A percentile compares a stretch with the other conserved stretches of the same genome.
These are phyloP conservation scores for Stemphylium lycopersici DNA, from an alignment of 2,329 filamentous ascomycete genomes.

Conservation along the genomic window DNA sequence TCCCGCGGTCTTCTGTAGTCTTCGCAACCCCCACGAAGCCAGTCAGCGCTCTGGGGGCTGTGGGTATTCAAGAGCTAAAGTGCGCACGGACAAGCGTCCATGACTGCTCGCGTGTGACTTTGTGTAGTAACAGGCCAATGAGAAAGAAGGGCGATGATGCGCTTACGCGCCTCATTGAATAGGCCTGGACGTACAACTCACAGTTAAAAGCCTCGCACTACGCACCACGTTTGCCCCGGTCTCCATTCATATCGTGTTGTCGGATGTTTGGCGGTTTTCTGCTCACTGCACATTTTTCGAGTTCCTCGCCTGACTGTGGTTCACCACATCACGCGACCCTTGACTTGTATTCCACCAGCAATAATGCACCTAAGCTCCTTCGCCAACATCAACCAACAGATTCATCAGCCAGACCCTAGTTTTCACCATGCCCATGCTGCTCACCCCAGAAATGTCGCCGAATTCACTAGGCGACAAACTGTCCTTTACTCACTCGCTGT, in stretches of 20 bases:
- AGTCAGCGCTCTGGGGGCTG: constrained; percentile 10
- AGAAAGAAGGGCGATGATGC: constrained; percentile 17
- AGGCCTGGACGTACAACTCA: constrained; percentile 14
- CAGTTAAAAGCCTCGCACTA: constrained; percentile 18
- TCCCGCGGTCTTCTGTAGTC: constrained; percentile 1
- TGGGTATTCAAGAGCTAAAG: constrained; percentile 6
- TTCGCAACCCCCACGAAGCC: constrained; percentile 11
- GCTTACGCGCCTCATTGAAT: constrained; percentile 17
- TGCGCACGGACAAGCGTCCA: constrained; percentile 17
- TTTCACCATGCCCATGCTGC: constrained; percentile 16
- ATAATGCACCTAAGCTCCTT: constrained; percentile 19
- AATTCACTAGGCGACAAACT: constrained; percentile 2
- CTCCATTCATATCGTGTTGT: constrained; percentile 6
- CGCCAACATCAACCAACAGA: constrained; percentile 15
- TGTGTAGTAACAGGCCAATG: constrained; percentile 16
- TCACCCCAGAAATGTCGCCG: constrained; percentile 3
- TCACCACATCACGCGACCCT: constrained; percentile 20
- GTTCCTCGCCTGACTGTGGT: constrained; percentile 15
- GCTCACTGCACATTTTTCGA: constrained; percentile 4
- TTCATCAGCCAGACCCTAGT: constrained; percentile 12
- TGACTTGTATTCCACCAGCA: constrained; percentile 4
- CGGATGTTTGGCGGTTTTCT: not conserved
- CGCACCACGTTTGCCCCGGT: constrained; percentile 2
- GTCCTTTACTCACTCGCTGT: constrained; percentile 1
- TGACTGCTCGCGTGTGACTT: constrained; percentile 28